phyloP scores from a whole-genome alignment of 352 stramenopile species.

The Plasmopara halstedii region DNA sequence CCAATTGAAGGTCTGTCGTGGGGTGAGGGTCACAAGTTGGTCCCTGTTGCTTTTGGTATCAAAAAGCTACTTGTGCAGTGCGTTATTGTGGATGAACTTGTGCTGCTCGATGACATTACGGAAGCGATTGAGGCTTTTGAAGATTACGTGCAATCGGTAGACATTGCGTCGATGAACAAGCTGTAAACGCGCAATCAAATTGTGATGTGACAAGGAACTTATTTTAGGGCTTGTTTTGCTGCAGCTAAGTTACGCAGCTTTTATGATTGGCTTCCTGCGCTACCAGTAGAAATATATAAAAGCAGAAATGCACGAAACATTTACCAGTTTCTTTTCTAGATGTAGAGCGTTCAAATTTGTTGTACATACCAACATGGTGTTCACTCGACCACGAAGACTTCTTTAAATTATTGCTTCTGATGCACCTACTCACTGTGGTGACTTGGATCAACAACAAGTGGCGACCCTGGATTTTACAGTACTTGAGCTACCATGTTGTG shows the following conservation, averaged over 20 bases:
- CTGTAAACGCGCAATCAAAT: constrained; percentile 34
- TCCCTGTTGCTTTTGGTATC: constrained; percentile 78
- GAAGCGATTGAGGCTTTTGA: constrained; percentile 77
- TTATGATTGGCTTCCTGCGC: constrained; percentile 2
- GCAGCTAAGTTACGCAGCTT: constrained; percentile 5
- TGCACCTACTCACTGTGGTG: too few species aligned
- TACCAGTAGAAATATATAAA: constrained; percentile 28
- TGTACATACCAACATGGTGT: too few species aligned
- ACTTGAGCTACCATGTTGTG: too few species aligned
- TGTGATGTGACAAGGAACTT: constrained; percentile 10
- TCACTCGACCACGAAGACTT: too few species aligned
- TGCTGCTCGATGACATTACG: constrained; percentile 77
- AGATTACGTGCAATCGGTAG: constrained; percentile 80
- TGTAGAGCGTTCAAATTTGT: constrained; percentile 24
- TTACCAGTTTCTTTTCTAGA: constrained; percentile 1
- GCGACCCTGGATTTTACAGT: too few species aligned
- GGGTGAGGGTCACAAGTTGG: constrained; percentile 77
- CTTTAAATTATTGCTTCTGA: too few species aligned
- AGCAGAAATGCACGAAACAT: constrained; percentile 16
- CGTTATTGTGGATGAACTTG: constrained; percentile 72
- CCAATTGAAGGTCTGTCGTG: constrained; percentile 68
- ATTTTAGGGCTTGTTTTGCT: constrained; percentile 2
- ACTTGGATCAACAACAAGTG: too few species aligned
- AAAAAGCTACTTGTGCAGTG: constrained; percentile 83
- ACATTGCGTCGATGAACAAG: constrained; percentile 85